A percentile compares a stretch with the other conserved stretches of the same genome.
Evolutionary conservation across 176 grass and related monocot species (phyloP).

Genomic region (Bonia amplexicaulis): DNA sequence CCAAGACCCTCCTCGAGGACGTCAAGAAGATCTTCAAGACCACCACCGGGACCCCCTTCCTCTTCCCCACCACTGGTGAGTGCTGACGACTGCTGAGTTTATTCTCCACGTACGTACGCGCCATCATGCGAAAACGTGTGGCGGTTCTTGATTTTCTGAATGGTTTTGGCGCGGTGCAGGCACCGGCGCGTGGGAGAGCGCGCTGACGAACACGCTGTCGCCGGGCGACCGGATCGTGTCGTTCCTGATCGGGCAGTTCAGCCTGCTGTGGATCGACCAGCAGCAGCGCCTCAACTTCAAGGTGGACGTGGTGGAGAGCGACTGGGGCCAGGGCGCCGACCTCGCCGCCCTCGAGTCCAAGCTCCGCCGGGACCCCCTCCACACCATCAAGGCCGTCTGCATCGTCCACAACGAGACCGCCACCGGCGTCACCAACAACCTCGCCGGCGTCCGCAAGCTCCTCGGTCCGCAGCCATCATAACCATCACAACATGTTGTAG

Average conservation of each 20-base stretch:
- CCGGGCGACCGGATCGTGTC: slow-evolving; percentile 74
- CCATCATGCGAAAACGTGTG: background rate
- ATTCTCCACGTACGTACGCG: background rate
- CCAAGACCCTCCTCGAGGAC: slow-evolving; percentile 84
- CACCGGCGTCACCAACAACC: slow-evolving; percentile 94
- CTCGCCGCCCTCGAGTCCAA: slow-evolving; percentile 56
- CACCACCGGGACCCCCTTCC: slow-evolving; percentile 71
- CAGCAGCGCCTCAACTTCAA: slow-evolving; percentile 83
- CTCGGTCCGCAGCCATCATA: slow-evolving; percentile 39
- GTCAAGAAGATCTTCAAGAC: slow-evolving; percentile 99
- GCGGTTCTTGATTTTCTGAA: background rate
- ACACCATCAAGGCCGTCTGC: slow-evolving; percentile 89
- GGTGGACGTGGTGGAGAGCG: slow-evolving; percentile 84
- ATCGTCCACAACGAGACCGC: slow-evolving; percentile 99
- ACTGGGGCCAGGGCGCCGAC: slow-evolving; percentile 83
- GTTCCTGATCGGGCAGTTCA: slow-evolving; percentile 91
- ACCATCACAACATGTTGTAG: too few species aligned
- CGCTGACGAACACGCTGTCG: slow-evolving; percentile 95
- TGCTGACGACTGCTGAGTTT: background rate
- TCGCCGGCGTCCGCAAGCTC: slow-evolving; percentile 57
- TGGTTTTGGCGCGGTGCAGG: slow-evolving; percentile 23
- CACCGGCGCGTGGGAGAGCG: slow-evolving; percentile 96
- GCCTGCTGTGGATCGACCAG: slow-evolving; percentile 98
- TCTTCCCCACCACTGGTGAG: slow-evolving; percentile 82
- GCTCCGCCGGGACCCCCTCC: slow-evolving; percentile 41